Base-by-base conservation (phyloP, 2,329 filamentous ascomycete species). In the Botrytis deweyae region DNA sequence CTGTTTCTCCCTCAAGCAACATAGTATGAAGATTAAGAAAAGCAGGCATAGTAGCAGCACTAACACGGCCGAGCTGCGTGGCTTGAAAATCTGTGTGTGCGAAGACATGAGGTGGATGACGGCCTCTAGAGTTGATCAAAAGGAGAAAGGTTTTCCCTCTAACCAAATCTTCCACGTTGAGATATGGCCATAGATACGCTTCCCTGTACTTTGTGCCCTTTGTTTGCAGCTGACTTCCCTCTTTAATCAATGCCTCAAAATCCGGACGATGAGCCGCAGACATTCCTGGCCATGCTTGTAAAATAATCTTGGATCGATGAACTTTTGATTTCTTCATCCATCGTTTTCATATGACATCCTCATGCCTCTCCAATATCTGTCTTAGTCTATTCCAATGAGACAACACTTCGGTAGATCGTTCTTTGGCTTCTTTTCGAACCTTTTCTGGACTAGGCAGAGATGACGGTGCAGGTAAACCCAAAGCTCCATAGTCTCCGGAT, bases 91-190 rank as follows among this genome's bases (percentile, higher is more conserved):
- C 88, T 0, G 83, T 82, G 0, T 78, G 81, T 0, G 85, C 85
- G 76, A 90, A 91, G 0, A 78, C 75, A 12, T 81, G 78, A 0
- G 88, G 88, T 0, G 77, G 74, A 72, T 88, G 77, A 0, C 86
- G 83, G 8, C 83, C 87, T 10, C 88, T 83, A 0, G 87, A 80
- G 72, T 88, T 87, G 18, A 91, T 78, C 33, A 90, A 81, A 10
- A 90, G 79, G 0, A 84, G 82, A 14, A 91, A 77, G 0, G 80
- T 74, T 66, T 84, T 86, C 0, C 83, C 78, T 36, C 84, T 81
- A 0, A 77, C 70, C 0, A 91, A 81, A 76, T 90, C 88, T 72
- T 90, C 86, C 59, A 87, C 82, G 76, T 90, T 91, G 78, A 90
- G 85, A 64, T 86, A 83, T 0, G 88, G 88, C 83, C 84, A 89